Conservation (phyloP, 2,329 filamentous ascomycete species). For the Ascochyta lentis region DNA sequence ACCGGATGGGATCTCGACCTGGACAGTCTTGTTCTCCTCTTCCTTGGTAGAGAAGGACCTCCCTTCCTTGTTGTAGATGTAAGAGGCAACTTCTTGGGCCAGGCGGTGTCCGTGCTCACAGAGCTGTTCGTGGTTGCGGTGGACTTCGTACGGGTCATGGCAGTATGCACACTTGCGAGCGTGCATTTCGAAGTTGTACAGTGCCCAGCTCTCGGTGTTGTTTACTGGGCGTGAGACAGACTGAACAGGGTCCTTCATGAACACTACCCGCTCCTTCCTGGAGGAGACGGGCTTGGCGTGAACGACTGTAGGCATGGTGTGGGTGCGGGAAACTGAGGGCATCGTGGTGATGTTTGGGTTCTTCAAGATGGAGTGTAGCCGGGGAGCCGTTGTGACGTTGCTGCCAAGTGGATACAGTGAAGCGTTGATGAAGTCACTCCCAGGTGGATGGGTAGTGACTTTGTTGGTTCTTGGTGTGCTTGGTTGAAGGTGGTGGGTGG, state of each 20-base stretch:
- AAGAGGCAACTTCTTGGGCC: conserved; percentile 54
- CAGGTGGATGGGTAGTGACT: conserved; percentile 23
- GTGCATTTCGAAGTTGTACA: conserved; percentile 58
- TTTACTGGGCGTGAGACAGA: conserved; percentile 51
- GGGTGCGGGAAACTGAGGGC: conserved; percentile 37
- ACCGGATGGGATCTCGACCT: conserved; percentile 53
- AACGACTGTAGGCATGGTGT: conserved; percentile 46
- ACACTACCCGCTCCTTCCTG: conserved; percentile 45
- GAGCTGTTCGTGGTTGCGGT: conserved; percentile 49
- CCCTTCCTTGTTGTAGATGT: conserved; percentile 52
- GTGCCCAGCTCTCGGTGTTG: conserved; percentile 53
- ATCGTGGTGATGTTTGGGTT: conserved; percentile 39
- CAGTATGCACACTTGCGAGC: conserved; percentile 54
- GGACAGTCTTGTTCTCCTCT: conserved; percentile 52
- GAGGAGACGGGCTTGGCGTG: conserved; percentile 35
- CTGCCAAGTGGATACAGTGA: conserved; percentile 31
- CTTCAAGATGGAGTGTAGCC: conserved; percentile 41
- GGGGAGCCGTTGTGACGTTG: conserved; percentile 41
- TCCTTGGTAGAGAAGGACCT: conserved; percentile 44
- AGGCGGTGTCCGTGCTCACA: conserved; percentile 54
- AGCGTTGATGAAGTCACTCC: conserved; percentile 39
- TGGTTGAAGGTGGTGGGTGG: conserved; percentile 16
- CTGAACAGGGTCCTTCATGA: conserved; percentile 47
- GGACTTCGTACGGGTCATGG: conserved; percentile 53
- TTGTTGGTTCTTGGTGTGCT: not conserved